These are phyloP conservation scores for Andrographis paniculata DNA, from an alignment of 305 asterid genomes.

Conservation along the genomic window DNA sequence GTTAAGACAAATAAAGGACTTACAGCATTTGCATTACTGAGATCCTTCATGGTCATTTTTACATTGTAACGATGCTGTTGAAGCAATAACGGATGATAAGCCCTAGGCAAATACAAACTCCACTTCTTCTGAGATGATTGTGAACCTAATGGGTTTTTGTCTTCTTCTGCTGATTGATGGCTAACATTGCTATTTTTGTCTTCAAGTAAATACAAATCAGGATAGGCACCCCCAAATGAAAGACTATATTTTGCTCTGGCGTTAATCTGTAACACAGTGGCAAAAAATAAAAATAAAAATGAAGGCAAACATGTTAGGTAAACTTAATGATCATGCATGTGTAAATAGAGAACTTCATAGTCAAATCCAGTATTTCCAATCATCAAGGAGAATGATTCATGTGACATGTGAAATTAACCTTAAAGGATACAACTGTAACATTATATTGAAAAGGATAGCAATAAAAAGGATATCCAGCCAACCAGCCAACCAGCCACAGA, in stretches of 20 bases:
- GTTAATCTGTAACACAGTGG: slow-evolving; percentile 50
- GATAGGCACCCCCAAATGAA: slow-evolving; percentile 76
- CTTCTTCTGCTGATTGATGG: slow-evolving; percentile 30
- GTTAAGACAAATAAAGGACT: slow-evolving; percentile 25
- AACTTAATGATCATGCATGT: too few species aligned
- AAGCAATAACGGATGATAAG: slow-evolving; percentile 80
- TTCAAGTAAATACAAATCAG: slow-evolving; percentile 67
- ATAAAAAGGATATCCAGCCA: slow-evolving; percentile 18
- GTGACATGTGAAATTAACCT: slow-evolving; percentile 7
- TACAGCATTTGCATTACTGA: slow-evolving; percentile 73
- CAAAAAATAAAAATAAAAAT: too few species aligned
- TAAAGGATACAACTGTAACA: slow-evolving; percentile 11
- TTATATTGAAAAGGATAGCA: slow-evolving; percentile 14
- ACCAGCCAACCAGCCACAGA: slow-evolving; percentile 17
- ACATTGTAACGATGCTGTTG: slow-evolving; percentile 64
- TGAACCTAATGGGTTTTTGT: slow-evolving; percentile 29
- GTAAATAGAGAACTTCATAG: slow-evolving; percentile 12
- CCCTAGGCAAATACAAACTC: slow-evolving; percentile 75
- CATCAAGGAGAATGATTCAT: slow-evolving; percentile 11
- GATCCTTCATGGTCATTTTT: slow-evolving; percentile 64
- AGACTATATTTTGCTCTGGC: slow-evolving; percentile 90
- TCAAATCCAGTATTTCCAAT: slow-evolving; percentile 7
- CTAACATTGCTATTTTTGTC: slow-evolving; percentile 30
- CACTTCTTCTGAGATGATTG: slow-evolving; percentile 46
- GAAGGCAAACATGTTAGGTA: too few species aligned